Conservation (phyloP, 2,329 filamentous ascomycete species). For the Talaromyces sp. region DNA sequence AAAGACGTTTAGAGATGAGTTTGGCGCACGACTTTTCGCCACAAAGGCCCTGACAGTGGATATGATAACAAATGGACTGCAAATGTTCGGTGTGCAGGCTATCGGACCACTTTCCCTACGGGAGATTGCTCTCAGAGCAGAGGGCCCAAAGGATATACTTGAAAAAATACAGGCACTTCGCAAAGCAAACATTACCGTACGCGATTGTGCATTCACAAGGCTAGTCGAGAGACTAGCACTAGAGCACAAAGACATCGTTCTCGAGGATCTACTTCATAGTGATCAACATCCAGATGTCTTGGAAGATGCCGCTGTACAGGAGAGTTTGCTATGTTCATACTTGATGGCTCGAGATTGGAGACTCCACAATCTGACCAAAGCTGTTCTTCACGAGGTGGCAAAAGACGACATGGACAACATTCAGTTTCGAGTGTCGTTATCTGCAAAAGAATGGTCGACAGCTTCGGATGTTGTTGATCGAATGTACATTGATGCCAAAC, state of each 20-base stretch:
- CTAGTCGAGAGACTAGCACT: conserved; percentile 63
- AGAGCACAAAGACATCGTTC: conserved; percentile 52
- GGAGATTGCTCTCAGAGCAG: conserved; percentile 68
- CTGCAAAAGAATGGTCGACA: conserved; percentile 30
- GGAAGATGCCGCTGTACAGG: conserved; percentile 55
- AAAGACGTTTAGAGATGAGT: conserved; percentile 61
- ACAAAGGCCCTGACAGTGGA: conserved; percentile 70
- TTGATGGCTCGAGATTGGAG: conserved; percentile 50
- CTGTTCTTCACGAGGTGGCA: conserved; percentile 47
- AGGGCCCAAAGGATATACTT: conserved; percentile 54
- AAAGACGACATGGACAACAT: conserved; percentile 36
- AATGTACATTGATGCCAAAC: conserved; percentile 48
- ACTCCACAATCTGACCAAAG: conserved; percentile 55
- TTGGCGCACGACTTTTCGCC: conserved; percentile 80
- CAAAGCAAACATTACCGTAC: conserved; percentile 60
- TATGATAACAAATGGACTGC: conserved; percentile 66
- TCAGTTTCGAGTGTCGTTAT: conserved; percentile 40
- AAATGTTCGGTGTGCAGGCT: conserved; percentile 65
- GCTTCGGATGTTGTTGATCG: conserved; percentile 42
- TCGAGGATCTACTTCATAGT: conserved; percentile 53
- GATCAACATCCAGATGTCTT: conserved; percentile 65
- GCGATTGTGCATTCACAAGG: conserved; percentile 61
- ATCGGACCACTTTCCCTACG: conserved; percentile 76
- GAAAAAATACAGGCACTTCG: conserved; percentile 60
- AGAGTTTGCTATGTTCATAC: conserved; percentile 53